Percentiles rank a stretch among this genome's conserved stretches.
Conservation (phyloP, 441 rosid genomes). For the Euphorbia celastroides region DNA sequence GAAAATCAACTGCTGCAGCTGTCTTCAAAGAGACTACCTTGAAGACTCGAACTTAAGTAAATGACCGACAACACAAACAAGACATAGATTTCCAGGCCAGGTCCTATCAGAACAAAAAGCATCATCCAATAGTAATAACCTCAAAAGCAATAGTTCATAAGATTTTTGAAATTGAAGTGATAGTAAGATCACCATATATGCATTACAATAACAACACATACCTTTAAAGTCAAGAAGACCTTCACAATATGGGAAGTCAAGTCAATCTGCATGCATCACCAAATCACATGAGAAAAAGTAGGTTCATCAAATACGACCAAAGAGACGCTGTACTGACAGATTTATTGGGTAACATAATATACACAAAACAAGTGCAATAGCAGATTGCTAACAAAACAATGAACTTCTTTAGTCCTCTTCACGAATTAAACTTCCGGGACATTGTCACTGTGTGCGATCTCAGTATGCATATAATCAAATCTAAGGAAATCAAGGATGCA, state of each 20-base stretch:
- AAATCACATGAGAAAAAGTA: slow-evolving; percentile 13
- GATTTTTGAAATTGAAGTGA: neutral
- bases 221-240: slow-evolving; percentile 88
- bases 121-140: neutral
- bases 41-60: neutral
- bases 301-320: slow-evolving; percentile 5
- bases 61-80: neutral
- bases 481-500: neutral
- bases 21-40: neutral
- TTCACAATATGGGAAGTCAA: slow-evolving; percentile 75
- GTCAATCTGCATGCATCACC: slow-evolving; percentile 73
- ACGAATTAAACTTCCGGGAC: neutral
- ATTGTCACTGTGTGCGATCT: neutral
- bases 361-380: neutral
- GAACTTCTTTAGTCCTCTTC: neutral
- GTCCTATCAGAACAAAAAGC: neutral
- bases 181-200: neutral
- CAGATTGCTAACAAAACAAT: neutral
- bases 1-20: neutral
- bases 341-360: neutral
- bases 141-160: neutral
- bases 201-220: slow-evolving; percentile 21
- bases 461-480: neutral
- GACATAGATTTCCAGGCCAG: neutral
- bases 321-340: neutral